Percentiles rank a stretch among this genome's conserved stretches.
Conservation (phyloP, 1,284 basidiomycete genomes). For the Cutaneotrichosporon cutaneum region DNA sequence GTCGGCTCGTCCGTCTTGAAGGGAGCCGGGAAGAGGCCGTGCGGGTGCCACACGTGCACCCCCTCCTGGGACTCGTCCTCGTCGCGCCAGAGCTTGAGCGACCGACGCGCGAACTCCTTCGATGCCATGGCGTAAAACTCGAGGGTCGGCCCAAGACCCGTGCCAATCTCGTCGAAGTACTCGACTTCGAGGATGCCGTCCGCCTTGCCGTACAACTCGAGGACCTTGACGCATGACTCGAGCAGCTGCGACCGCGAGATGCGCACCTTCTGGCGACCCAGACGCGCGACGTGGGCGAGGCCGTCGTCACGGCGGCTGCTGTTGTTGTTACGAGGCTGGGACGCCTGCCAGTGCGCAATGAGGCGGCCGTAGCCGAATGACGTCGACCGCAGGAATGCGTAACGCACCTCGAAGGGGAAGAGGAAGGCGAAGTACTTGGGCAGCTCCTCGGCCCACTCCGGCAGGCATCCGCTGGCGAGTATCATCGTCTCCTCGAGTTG, state of each 20-base stretch:
- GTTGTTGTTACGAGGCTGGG: conserved; percentile 65
- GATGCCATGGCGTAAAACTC: conserved; percentile 96
- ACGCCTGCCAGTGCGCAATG: conserved; percentile 84
- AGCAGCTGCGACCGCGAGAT: conserved; percentile 92
- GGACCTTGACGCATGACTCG: conserved; percentile 96
- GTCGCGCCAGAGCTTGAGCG: conserved; percentile 87
- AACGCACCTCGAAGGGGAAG: conserved; percentile 96
- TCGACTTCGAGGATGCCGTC: conserved; percentile 94
- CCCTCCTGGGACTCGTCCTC: conserved; percentile 66
- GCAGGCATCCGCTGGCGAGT: conserved; percentile 91
- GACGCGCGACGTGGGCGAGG: conserved; percentile 83
- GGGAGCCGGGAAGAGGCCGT: conserved; percentile 86
- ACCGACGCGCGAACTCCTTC: conserved; percentile 83
- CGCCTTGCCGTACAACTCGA: conserved; percentile 88
- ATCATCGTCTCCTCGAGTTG: conserved; percentile 99
- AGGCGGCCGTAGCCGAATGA: conserved; percentile 95
- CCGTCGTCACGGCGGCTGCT: conserved; percentile 83
- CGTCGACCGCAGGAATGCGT: conserved; percentile 93
- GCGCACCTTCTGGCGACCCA: conserved; percentile 94
- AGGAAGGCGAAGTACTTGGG: conserved; percentile 95
- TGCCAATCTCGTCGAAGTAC: conserved; percentile 99
- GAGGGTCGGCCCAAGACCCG: conserved; percentile 94
- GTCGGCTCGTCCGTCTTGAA: conserved; percentile 61
- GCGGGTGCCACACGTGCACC: conserved; percentile 73
- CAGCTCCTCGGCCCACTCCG: conserved; percentile 93